phyloP scores from a whole-genome alignment of 1,284 basidiomycete species.

The Sporisorium reilianum region DNA sequence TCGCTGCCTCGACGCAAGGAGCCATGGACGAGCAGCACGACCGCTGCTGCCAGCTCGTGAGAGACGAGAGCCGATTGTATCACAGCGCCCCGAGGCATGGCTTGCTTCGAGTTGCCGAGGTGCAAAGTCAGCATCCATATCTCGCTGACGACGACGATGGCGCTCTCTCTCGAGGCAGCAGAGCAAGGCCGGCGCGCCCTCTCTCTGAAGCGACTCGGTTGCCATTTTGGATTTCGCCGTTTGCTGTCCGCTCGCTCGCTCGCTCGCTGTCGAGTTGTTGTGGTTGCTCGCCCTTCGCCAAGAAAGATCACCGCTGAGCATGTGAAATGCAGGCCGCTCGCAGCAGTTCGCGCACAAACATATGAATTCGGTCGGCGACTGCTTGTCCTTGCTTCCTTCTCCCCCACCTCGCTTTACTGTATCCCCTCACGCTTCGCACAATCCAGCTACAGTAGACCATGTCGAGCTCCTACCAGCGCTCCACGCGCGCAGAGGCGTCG shows the following conservation, averaged over 20 bases:
- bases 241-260: background rate
- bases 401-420: background rate
- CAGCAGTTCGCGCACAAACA: too few species aligned
- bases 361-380: background rate
- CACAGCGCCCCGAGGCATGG: too few species aligned
- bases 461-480: slow-evolving; percentile 14
- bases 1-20: background rate
- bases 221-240: background rate
- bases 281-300: background rate
- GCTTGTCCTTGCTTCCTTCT: background rate
- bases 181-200: background rate
- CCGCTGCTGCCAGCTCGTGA: background rate
- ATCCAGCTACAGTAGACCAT: slow-evolving; percentile 5
- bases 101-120: too few species aligned
- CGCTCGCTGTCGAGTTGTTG: too few species aligned
- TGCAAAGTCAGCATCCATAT: background rate
- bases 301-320: slow-evolving; percentile 11
- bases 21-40: too few species aligned
- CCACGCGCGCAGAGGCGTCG: slow-evolving; percentile 29
- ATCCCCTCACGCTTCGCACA: too few species aligned
- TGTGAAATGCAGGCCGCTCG: slow-evolving; percentile 12
- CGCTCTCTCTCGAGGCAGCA: background rate
- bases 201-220: background rate
- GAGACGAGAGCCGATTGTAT: background rate
- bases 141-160: slow-evolving; percentile 7